Evolutionary conservation across 2,329 filamentous ascomycete species (phyloP).

Genomic region (Talaromyces sp.): DNA sequence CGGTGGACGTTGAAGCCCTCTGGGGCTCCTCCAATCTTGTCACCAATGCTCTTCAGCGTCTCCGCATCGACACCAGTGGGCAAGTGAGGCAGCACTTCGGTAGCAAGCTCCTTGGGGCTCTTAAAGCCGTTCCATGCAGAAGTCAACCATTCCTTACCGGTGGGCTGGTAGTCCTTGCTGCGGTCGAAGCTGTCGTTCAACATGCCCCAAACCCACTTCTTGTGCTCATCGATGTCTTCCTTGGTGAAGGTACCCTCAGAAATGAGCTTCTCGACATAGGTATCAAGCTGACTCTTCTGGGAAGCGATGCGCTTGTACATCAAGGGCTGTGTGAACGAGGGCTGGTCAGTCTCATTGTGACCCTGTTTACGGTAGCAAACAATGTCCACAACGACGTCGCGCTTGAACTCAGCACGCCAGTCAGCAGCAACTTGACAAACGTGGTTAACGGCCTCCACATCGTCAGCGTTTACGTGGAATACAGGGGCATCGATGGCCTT

Average conservation of each 20-base stretch:
- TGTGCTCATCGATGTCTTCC: conserved; percentile 97
- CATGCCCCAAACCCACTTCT: conserved; percentile 99
- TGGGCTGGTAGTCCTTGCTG: conserved; percentile 95
- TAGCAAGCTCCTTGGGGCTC: conserved; percentile 93
- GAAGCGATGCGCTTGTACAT: conserved; percentile 98
- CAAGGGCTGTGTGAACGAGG: conserved; percentile 96
- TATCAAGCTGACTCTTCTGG: conserved; percentile 79
- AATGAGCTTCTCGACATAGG: conserved; percentile 86
- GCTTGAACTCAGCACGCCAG: conserved; percentile 98
- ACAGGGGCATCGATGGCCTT: conserved; percentile 98
- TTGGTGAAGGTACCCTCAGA: conserved; percentile 93
- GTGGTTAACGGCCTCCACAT: conserved; percentile 97
- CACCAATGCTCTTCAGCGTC: conserved; percentile 73
- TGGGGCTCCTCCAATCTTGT: conserved; percentile 70
- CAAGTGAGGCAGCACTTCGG: conserved; percentile 86
- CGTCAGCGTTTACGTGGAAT: conserved; percentile 98
- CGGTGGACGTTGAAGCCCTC: conserved; percentile 85
- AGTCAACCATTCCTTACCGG: conserved; percentile 95
- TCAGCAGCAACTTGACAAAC: conserved; percentile 95
- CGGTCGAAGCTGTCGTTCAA: conserved; percentile 94
- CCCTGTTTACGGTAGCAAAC: conserved; percentile 99
- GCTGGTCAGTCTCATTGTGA: conserved; percentile 99
- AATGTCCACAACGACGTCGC: conserved; percentile 95
- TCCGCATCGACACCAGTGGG: conserved; percentile 72
- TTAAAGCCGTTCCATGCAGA: conserved; percentile 99